Evolutionary conservation across 805 yeast genomes (phyloP).

Genomic region (Metschnikowia arizonensis): DNA sequence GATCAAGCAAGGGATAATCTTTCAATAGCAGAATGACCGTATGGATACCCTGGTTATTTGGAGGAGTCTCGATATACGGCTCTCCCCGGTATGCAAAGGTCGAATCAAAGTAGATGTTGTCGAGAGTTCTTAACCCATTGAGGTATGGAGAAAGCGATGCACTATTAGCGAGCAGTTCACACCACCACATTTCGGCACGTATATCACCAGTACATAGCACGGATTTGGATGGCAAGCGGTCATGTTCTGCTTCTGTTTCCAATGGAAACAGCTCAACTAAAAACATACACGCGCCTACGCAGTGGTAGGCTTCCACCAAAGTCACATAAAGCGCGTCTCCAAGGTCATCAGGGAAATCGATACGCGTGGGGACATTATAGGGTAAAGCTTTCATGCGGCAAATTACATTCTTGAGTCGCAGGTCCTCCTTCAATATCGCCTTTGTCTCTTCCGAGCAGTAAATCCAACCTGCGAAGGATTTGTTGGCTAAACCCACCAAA

Average conservation of each 20-base stretch:
- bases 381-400: slow-evolving; percentile 19
- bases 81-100: slow-evolving; percentile 49
- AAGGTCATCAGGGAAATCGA: slow-evolving; percentile 17
- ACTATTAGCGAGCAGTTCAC: slow-evolving; percentile 33
- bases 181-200: slow-evolving; percentile 54
- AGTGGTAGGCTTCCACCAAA: slow-evolving; percentile 50
- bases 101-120: slow-evolving; percentile 51
- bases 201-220: slow-evolving; percentile 56
- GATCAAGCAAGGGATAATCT: slow-evolving; percentile 39
- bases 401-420: slow-evolving; percentile 17
- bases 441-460: slow-evolving; percentile 47
- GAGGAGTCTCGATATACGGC: slow-evolving; percentile 44
- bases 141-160: slow-evolving; percentile 42
- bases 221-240: slow-evolving; percentile 13
- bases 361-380: slow-evolving; percentile 19
- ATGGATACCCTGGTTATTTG: slow-evolving; percentile 40
- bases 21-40: slow-evolving; percentile 30
- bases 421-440: slow-evolving; percentile 20
- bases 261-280: slow-evolving; percentile 31
- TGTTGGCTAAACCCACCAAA: slow-evolving; percentile 41
- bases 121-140: slow-evolving; percentile 29
- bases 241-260: background rate
- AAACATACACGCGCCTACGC: slow-evolving; percentile 58
- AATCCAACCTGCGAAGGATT: slow-evolving; percentile 37
- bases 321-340: slow-evolving; percentile 30